Base-by-base conservation (phyloP, 2,329 filamentous ascomycete genomes). In the Xylaria sp. region DNA sequence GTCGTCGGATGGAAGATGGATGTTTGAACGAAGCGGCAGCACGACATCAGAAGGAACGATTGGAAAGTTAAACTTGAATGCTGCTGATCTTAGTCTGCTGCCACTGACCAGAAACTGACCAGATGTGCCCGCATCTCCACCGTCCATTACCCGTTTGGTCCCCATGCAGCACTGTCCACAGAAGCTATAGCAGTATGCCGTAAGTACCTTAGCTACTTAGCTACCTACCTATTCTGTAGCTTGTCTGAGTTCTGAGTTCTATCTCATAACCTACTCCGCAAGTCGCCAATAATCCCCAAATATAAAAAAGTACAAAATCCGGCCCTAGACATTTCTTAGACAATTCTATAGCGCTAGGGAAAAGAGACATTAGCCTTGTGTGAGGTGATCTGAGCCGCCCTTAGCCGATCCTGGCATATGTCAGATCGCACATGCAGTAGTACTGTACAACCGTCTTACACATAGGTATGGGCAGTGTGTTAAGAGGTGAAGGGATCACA, bases 71-170 rank as follows among this genome's bases (percentile, higher is more conserved):
- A 60, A 56, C 44, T 51, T 51, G 58, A 69, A 69, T 66, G 33
- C 31, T 56, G 53, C 31, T 56, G 53, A 38, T 56, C 53, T 56
- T 56, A 38, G 10, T 5, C 11, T 56, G 15, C 49, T 51, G 48
- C 26, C 26, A 23, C 51, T 36, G 31, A 59, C 38, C 23, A 44
- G 40, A 46, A 31, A 46, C 15, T 33, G 40, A 31, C 51, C 51
- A 57, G 66, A 66, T 60, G 56, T 67, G 59, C 58, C 63, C 65
- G 59, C 62, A 66, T 72, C 68, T 65, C 71, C 66, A 72, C 69
- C 42, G 31, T 13, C 36, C 67, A 48, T 68, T 69, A 68, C 74
- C 68, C 46, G 59, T 66, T 71, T 66, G 42, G 69, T 65, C 42
- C 46, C 53, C 64, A 31, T 71, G 67, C 67, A 70, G 61, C 42